phyloP scores from a whole-genome alignment of 371 early-diverging fungal species.

The Fennellomyces sp. region DNA sequence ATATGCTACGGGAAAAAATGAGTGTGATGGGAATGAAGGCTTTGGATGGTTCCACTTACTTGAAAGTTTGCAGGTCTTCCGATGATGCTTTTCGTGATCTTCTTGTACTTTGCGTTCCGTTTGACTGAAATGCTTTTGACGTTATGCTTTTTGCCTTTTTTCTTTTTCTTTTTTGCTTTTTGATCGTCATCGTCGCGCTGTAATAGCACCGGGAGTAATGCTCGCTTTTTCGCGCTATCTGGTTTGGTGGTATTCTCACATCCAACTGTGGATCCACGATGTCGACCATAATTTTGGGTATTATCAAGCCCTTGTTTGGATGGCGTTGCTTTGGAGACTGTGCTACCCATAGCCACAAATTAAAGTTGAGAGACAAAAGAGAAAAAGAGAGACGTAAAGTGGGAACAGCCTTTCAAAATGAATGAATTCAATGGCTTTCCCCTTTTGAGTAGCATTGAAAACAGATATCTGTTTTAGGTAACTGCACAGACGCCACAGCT shows the following conservation, averaged over 20 bases:
- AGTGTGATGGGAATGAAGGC: neutral
- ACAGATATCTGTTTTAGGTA: neutral
- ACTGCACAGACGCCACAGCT: constrained; percentile 2
- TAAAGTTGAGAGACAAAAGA: neutral
- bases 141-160: neutral
- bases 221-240: neutral
- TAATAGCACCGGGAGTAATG: neutral
- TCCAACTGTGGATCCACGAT: no score
- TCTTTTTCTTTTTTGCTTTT: neutral
- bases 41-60: neutral
- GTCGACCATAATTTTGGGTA: no score
- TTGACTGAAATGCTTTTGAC: neutral
- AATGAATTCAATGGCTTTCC: neutral
- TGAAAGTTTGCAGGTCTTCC: constrained; percentile 8
- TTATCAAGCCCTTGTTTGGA: no score
- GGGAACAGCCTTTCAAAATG: neutral
- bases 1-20: neutral
- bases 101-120: neutral
- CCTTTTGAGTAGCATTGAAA: neutral
- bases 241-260: no score
- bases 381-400: neutral
- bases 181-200: neutral
- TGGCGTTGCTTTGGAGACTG: constrained; percentile 1
- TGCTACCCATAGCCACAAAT: constrained; percentile 1
- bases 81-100: constrained; percentile 2